Percentiles rank a stretch among this genome's conserved stretches.
These are phyloP conservation scores for Asterochloris sp. DNA, from an alignment of 139 green algal species.

Conservation along the genomic window DNA sequence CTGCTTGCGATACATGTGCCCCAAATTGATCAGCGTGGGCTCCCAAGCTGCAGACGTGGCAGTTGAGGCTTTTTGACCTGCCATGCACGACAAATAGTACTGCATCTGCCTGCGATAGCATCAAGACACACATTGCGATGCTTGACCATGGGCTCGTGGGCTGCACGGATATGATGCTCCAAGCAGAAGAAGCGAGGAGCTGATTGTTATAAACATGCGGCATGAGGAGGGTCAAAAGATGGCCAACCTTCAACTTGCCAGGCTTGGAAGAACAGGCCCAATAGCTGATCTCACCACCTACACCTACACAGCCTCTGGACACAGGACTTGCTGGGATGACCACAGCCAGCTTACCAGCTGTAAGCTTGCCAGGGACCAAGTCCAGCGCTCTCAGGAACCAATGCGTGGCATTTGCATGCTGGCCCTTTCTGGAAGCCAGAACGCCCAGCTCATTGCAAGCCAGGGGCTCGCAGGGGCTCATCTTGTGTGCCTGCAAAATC, in stretches of 20 bases:
- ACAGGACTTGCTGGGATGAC: neutral
- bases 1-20: constrained; percentile 84
- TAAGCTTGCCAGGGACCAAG: constrained; percentile 21
- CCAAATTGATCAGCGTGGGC: constrained; percentile 80
- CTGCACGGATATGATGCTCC: too few relatives aligned
- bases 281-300: neutral
- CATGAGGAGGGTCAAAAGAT: too few relatives aligned
- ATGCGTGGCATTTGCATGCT: constrained; percentile 40
- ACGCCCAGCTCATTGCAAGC: constrained; percentile 88
- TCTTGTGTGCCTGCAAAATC: constrained; percentile 49
- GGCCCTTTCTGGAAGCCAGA: constrained; percentile 57
- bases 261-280: neutral
- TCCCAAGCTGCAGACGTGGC: constrained; percentile 60
- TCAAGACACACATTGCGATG: too few relatives aligned
- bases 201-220: too few relatives aligned
- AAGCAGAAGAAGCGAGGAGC: too few relatives aligned
- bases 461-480: constrained; percentile 83
- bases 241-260: neutral
- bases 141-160: too few relatives aligned
- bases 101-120: too few relatives aligned
- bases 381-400: constrained; percentile 57
- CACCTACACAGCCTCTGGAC: neutral
- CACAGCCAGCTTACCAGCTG: constrained; percentile 9
- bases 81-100: too few relatives aligned
- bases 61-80: neutral